Evolutionary conservation across 441 rosid genomes (phyloP).

Genomic region (Aquilaria agallochum): DNA sequence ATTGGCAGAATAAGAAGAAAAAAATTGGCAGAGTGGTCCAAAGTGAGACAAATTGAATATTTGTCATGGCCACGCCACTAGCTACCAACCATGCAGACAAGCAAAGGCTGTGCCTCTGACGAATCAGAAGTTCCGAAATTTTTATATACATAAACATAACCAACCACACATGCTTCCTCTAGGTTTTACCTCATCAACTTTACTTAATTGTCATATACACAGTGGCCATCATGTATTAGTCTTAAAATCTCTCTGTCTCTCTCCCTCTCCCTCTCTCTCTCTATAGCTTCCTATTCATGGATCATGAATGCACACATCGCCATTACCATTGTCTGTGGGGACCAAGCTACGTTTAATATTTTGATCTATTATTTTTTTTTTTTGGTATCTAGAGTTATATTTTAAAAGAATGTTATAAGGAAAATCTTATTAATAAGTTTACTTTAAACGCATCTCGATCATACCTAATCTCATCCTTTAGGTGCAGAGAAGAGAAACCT

Average conservation of each 20-base stretch:
- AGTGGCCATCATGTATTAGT: neutral
- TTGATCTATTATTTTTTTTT: no score
- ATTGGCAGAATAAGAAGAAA: neutral
- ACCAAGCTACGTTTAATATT: conserved; percentile 2
- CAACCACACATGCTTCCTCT: no score
- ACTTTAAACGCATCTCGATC: no score
- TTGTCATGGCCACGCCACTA: conserved; percentile 33
- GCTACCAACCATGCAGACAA: conserved; percentile 29
- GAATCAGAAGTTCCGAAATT: conserved; percentile 15
- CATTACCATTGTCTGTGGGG: conserved; percentile 5
- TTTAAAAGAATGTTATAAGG: no score
- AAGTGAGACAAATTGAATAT: conserved; percentile 44
- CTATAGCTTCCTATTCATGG: no score
- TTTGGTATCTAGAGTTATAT: no score
- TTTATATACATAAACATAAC: no score
- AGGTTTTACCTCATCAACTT: neutral
- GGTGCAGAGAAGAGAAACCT: no score
- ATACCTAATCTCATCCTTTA: no score
- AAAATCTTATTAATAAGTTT: no score
- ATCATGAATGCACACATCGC: no score
- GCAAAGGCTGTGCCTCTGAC: neutral
- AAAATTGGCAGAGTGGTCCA: conserved; percentile 34
- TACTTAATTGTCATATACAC: neutral
- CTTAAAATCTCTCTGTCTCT: conserved; percentile 3
- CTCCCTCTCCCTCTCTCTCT: neutral